Evolutionary conservation across 768 basidiomycete genomes (phyloP).

Genomic region (Naganishia onofrii): DNA sequence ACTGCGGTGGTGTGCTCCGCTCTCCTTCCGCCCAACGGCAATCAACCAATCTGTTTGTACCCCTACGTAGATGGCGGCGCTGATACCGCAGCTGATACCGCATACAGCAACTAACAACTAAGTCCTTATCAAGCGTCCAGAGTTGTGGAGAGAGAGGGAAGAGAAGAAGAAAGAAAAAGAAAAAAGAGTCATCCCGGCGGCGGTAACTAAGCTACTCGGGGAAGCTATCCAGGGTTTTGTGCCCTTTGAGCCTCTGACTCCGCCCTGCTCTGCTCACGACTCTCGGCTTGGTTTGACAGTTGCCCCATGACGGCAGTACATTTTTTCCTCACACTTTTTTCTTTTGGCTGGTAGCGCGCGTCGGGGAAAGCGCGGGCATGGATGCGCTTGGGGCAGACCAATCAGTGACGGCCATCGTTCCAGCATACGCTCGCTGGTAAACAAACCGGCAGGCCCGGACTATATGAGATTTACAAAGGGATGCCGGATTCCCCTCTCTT

Average conservation of each 20-base stretch:
- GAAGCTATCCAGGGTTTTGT: too few species aligned
- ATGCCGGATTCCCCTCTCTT: slow-evolving; percentile 1
- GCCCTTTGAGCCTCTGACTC: background rate
- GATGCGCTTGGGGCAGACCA: background rate
- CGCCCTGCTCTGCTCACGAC: too few species aligned
- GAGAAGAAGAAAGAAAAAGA: too few species aligned
- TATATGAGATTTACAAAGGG: slow-evolving; percentile 24
- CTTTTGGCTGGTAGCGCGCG: background rate
- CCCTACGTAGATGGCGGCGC: too few species aligned
- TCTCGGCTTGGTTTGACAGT: background rate
- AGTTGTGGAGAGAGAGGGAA: background rate
- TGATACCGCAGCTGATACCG: background rate
- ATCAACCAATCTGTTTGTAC: too few species aligned
- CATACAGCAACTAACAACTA: too few species aligned
- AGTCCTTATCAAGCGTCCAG: background rate
- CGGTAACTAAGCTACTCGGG: too few species aligned
- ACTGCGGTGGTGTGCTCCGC: too few species aligned
- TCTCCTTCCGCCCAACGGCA: too few species aligned
- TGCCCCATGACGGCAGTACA: slow-evolving; percentile 4
- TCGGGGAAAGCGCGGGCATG: background rate
- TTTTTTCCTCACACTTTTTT: background rate
- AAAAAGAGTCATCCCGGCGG: slow-evolving; percentile 1
- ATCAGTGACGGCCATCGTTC: background rate
- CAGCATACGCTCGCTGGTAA: slow-evolving; percentile 11
- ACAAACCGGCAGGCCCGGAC: slow-evolving; percentile 18